Percentiles rank a stretch among this genome's conserved stretches.
phyloP scores from a whole-genome alignment of 352 stramenopile species.

The Globisporangium rhizosaccharum region DNA sequence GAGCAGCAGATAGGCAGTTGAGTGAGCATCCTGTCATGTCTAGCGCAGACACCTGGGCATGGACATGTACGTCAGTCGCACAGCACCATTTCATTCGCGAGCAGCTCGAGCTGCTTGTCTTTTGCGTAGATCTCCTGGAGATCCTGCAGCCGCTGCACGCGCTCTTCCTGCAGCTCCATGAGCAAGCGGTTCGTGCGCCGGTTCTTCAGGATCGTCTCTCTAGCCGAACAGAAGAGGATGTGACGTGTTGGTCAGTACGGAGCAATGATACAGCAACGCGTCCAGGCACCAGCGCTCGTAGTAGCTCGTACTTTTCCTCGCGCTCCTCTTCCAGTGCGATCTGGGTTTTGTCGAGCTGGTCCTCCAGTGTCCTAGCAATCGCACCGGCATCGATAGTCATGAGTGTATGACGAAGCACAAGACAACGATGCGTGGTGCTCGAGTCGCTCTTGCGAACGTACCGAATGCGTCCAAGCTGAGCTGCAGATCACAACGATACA shows the following conservation, averaged over 20 bases:
- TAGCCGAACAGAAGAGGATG: conserved; percentile 7
- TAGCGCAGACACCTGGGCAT: not conserved
- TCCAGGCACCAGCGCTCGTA: not conserved
- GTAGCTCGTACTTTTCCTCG: conserved; percentile 47
- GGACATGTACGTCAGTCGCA: no score
- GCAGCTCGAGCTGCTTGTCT: conserved; percentile 61
- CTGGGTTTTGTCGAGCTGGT: conserved; percentile 59
- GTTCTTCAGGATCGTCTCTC: conserved; percentile 69
- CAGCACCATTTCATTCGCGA: conserved; percentile 51
- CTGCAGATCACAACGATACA: conserved; percentile 16
- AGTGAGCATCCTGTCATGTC: not conserved
- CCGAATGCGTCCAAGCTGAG: conserved; percentile 61
- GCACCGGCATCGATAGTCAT: no score
- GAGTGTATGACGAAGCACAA: not conserved
- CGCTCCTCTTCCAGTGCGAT: conserved; percentile 62
- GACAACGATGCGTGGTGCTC: not conserved
- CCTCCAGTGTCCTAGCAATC: conserved; percentile 36
- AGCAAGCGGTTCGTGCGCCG: conserved; percentile 59
- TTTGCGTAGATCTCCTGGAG: conserved; percentile 79
- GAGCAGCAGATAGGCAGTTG: not conserved
- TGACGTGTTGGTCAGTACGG: not conserved
- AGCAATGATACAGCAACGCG: not conserved
- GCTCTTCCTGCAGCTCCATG: conserved; percentile 67
- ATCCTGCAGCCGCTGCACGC: conserved; percentile 73
- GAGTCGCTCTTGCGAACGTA: not conserved